phyloP scores from a whole-genome alignment of 257 asterid genomes.

The Solanum acaule region DNA sequence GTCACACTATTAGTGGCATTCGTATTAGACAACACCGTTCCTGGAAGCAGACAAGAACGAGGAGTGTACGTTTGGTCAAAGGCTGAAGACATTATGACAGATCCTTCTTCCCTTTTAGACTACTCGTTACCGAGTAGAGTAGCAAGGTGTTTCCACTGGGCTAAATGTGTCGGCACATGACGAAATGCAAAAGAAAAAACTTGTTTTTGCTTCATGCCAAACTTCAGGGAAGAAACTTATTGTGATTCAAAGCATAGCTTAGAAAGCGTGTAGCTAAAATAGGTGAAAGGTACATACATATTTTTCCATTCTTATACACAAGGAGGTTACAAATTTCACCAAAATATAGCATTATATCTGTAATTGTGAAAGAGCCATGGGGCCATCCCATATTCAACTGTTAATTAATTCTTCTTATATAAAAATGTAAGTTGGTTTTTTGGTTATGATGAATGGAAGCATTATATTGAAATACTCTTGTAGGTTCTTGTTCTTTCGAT shows the following conservation, averaged over 20 bases:
- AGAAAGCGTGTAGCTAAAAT: conserved; percentile 6
- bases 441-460: background rate
- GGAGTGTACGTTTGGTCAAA: conserved; percentile 85
- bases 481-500: background rate
- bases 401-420: background rate
- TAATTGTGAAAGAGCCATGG: background rate
- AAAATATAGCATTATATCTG: background rate
- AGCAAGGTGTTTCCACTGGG: conserved; percentile 52
- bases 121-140: conserved; percentile 55
- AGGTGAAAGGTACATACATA: conserved; percentile 4
- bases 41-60: conserved; percentile 78
- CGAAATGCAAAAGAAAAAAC: background rate
- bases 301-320: background rate
- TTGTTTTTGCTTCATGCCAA: background rate
- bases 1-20: conserved; percentile 67
- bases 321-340: background rate
- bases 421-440: background rate
- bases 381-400: background rate
- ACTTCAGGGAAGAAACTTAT: background rate
- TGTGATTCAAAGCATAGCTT: background rate
- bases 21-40: conserved; percentile 79
- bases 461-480: background rate
- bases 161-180: conserved; percentile 62
- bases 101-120: conserved; percentile 51
- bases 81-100: conserved; percentile 43